phyloP scores from a whole-genome alignment of 116 monocot genomes.

The Phalaenopsis hybrid region DNA sequence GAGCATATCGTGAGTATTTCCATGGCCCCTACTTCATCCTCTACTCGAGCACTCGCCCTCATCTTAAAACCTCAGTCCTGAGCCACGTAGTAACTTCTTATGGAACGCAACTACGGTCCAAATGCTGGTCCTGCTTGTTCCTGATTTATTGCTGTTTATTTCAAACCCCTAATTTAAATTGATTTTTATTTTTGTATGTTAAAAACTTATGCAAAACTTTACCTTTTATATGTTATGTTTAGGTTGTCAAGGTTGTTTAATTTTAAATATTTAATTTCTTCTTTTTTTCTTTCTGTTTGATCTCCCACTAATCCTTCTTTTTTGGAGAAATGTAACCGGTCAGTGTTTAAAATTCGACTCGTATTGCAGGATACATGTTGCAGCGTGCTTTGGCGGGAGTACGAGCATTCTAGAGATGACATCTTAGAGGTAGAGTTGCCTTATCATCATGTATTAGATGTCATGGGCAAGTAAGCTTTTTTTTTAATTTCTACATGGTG shows the following conservation, averaged over 20 bases:
- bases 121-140: not conserved
- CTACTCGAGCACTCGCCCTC: not conserved
- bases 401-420: constrained; percentile 62
- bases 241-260: not conserved
- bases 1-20: constrained; percentile 71
- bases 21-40: not conserved
- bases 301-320: not conserved
- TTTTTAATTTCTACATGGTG: not conserved
- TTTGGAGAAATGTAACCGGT: not conserved
- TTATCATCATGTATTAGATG: not conserved
- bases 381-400: constrained; percentile 46
- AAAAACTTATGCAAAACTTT: not conserved
- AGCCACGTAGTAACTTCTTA: not conserved
- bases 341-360: not conserved
- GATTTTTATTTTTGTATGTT: not conserved
- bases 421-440: constrained; percentile 50
- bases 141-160: not conserved
- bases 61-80: not conserved
- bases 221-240: not conserved
- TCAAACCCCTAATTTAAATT: not conserved
- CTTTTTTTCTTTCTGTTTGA: not conserved
- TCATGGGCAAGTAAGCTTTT: not conserved
- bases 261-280: not conserved
- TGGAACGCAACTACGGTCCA: not conserved
- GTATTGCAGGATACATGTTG: constrained; percentile 54